Evolutionary conservation across 495 filamentous ascomycete species (phyloP).

Genomic region (Clavariopsis aquatica): DNA sequence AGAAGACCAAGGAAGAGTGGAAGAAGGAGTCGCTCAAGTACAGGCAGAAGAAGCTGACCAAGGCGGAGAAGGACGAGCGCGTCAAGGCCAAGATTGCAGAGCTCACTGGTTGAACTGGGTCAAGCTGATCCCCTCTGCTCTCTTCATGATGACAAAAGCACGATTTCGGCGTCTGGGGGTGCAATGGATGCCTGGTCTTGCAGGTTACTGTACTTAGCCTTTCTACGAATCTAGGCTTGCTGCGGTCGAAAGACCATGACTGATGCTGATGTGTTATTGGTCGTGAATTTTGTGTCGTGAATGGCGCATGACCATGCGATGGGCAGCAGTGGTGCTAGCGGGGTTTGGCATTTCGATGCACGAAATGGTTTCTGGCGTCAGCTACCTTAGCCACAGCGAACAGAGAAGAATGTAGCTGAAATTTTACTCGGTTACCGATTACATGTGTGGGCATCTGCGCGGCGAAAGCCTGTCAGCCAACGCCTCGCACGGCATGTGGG

Average conservation of each 20-base stretch:
- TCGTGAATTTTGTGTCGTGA: neutral
- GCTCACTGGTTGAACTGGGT: constrained; percentile 50
- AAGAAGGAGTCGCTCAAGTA: constrained; percentile 95
- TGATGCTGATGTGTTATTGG: neutral
- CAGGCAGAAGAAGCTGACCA: constrained; percentile 71
- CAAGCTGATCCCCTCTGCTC: neutral
- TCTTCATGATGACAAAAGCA: constrained; percentile 30
- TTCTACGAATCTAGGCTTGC: constrained; percentile 3
- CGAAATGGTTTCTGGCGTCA: neutral
- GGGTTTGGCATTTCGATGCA: neutral
- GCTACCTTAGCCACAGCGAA: neutral
- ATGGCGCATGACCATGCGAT: neutral
- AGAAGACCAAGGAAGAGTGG: constrained; percentile 96
- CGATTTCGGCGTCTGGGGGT: constrained; percentile 35
- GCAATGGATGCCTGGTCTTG: constrained; percentile 15
- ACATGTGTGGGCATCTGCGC: neutral
- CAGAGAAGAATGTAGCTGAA: neutral
- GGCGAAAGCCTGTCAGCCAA: neutral
- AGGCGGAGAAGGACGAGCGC: constrained; percentile 72
- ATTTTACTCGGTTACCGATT: constrained; percentile 9
- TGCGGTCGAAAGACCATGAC: neutral
- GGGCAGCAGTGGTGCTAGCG: neutral
- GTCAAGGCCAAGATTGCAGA: constrained; percentile 88
- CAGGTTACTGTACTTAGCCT: constrained; percentile 13
- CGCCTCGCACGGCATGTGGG: neutral